These are phyloP conservation scores for Carex arenaria DNA, from an alignment of 202 grass and related monocot species.

Conservation along the genomic window DNA sequence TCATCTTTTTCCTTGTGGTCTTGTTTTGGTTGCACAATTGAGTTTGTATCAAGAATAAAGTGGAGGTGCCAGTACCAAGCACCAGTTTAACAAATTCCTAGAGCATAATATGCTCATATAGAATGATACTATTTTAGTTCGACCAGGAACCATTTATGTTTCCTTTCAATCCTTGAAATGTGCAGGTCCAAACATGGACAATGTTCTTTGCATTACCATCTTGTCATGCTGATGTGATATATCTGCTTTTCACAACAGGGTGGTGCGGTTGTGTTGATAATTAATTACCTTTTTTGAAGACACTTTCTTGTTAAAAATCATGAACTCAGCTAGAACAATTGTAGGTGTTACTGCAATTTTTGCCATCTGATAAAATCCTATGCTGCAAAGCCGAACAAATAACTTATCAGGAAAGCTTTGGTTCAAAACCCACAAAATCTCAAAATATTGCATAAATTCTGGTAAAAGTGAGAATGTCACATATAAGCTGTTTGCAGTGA, in stretches of 20 bases:
- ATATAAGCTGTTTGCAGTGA: neutral
- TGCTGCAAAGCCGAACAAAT: slow-evolving; percentile 51
- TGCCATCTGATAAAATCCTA: slow-evolving; percentile 98
- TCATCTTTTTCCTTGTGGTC: neutral
- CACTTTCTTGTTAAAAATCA: slow-evolving; percentile 69
- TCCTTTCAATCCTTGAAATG: neutral
- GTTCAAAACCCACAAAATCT: neutral
- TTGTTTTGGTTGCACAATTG: neutral
- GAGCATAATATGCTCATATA: neutral
- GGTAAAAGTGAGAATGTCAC: neutral
- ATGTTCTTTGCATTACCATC: neutral
- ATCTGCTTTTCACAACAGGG: neutral
- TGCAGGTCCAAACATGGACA: neutral
- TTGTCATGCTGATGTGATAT: neutral
- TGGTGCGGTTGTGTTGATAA: neutral
- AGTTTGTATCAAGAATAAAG: neutral
- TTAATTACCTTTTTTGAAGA: slow-evolving; percentile 60
- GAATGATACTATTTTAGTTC: neutral
- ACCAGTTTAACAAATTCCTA: neutral
- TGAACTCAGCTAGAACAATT: slow-evolving; percentile 75
- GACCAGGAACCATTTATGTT: neutral
- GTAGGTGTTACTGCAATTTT: slow-evolving; percentile 96
- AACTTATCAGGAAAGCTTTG: neutral
- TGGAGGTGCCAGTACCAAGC: neutral
- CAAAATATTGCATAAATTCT: neutral